These are phyloP conservation scores for Verruconis gallopava DNA, from an alignment of 2,329 filamentous ascomycete genomes.

Conservation along the genomic window DNA sequence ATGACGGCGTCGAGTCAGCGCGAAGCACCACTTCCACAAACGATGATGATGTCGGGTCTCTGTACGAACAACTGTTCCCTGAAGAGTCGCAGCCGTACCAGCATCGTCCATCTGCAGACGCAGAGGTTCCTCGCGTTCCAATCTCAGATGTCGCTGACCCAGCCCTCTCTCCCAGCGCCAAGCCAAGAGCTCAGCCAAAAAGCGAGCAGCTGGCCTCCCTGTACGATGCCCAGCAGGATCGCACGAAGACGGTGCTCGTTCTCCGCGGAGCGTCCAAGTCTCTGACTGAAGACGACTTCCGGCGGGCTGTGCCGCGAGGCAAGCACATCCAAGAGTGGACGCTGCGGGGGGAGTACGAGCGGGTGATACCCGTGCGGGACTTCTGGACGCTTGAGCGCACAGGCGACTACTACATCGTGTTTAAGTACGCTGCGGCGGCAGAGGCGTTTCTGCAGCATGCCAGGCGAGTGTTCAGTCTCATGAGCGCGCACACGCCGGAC, in stretches of 20 bases:
- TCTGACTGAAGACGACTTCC: constrained; percentile 53
- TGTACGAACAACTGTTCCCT: constrained; percentile 36
- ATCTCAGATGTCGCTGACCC: neutral
- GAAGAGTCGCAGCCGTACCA: constrained; percentile 18
- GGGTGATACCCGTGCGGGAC: constrained; percentile 47
- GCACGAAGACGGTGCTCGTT: constrained; percentile 36
- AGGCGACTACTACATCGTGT: constrained; percentile 49
- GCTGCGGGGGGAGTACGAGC: constrained; percentile 10
- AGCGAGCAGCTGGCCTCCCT: too few species aligned
- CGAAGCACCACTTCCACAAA: too few species aligned
- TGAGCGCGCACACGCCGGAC: constrained; percentile 24
- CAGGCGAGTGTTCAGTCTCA: constrained; percentile 32
- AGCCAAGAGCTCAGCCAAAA: neutral
- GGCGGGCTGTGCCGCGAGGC: constrained; percentile 45
- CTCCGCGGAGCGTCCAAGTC: constrained; percentile 44
- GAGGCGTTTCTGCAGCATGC: constrained; percentile 42
- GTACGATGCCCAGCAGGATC: too few species aligned
- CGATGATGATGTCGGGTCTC: constrained; percentile 5
- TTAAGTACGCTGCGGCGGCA: constrained; percentile 43
- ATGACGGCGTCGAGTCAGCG: neutral
- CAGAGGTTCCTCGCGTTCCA: constrained; percentile 2
- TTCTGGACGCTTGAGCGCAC: constrained; percentile 46
- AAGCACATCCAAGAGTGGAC: constrained; percentile 52
- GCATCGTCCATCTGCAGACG: neutral
- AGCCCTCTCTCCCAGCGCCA: neutral